Evolutionary conservation across 164 flowering plant species (phyloP).

Genomic region (Amborella trichopoda): DNA sequence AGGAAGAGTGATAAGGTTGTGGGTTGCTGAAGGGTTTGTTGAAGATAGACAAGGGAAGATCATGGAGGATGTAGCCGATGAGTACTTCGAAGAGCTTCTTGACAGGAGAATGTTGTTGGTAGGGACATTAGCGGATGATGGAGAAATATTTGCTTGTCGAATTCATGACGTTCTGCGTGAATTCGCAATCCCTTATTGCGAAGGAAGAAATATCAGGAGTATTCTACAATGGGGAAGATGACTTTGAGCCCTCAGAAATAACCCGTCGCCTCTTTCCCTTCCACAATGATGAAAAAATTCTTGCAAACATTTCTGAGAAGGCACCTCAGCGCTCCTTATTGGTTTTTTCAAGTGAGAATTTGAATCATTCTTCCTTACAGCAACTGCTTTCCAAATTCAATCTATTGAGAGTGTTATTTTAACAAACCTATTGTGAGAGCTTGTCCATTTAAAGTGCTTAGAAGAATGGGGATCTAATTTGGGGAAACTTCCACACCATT

Average conservation of each 20-base stretch:
- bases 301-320: too few relatives aligned
- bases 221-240: slow-evolving; percentile 1
- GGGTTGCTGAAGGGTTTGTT: slow-evolving; percentile 1
- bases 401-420: too few relatives aligned
- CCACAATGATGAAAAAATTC: too few relatives aligned
- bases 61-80: background rate
- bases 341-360: too few relatives aligned
- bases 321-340: too few relatives aligned
- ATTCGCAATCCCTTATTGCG: slow-evolving; percentile 16
- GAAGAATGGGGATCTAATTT: too few relatives aligned
- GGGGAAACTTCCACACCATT: slow-evolving; percentile 1
- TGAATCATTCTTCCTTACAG: too few relatives aligned
- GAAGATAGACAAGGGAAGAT: background rate
- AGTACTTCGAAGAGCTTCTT: background rate
- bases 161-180: slow-evolving; percentile 42
- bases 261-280: too few relatives aligned
- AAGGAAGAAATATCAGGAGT: slow-evolving; percentile 16
- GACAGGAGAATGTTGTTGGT: slow-evolving; percentile 3
- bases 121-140: slow-evolving; percentile 9
- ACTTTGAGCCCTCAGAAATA: too few relatives aligned
- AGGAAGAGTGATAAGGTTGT: background rate
- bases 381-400: too few relatives aligned
- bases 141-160: slow-evolving; percentile 19
- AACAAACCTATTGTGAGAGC: too few relatives aligned
- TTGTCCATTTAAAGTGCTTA: too few relatives aligned